Conservation (phyloP, 129 eudicot genomes). For the Artemisia argyi region DNA sequence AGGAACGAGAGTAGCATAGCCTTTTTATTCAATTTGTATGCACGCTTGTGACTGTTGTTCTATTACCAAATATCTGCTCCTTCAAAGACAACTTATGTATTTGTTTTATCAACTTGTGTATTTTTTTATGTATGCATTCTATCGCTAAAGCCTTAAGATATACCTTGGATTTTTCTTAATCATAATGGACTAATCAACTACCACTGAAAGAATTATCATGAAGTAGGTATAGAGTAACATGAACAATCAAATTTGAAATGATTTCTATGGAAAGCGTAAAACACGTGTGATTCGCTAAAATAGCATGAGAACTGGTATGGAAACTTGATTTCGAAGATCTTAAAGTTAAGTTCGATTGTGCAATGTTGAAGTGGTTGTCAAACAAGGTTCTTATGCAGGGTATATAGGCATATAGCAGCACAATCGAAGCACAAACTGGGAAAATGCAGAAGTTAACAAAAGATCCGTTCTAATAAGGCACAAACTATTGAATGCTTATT, state of each 20-base stretch:
- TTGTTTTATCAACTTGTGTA: neutral
- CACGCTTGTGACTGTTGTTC: neutral
- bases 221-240: constrained; percentile 1
- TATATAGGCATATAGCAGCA: neutral
- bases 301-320: neutral
- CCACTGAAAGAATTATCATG: constrained; percentile 10
- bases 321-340: constrained; percentile 20
- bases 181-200: constrained; percentile 4
- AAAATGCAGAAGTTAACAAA: neutral
- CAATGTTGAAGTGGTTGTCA: neutral
- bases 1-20: neutral
- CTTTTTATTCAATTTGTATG: neutral
- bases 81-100: neutral
- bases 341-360: neutral
- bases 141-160: constrained; percentile 12
- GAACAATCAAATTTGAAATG: no score
- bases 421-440: neutral
- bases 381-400: constrained; percentile 7
- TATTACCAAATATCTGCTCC: constrained; percentile 6
- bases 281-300: constrained; percentile 5
- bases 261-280: constrained; percentile 1
- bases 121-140: neutral
- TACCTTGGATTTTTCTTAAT: neutral
- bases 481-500: neutral
- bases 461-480: constrained; percentile 5